Evolutionary conservation across 139 green algal genomes (phyloP).

Genomic region (Tetraselmis striata): DNA sequence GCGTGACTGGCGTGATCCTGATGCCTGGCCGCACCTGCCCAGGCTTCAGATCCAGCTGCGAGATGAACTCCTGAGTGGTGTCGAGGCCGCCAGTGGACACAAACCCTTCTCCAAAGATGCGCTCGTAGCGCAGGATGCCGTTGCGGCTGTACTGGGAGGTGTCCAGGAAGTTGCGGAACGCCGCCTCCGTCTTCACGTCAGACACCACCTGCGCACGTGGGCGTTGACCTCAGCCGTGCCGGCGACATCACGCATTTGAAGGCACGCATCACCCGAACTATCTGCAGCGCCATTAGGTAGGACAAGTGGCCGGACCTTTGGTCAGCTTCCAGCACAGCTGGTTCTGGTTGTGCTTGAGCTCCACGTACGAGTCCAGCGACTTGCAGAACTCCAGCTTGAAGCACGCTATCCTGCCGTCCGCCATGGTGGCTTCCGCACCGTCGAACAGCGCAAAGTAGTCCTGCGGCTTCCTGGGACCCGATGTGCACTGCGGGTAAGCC

Average conservation of each 20-base stretch:
- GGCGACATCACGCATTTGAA: no score
- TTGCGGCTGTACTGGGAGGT: conserved; percentile 47
- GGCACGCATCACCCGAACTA: no score
- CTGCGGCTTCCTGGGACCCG: conserved; percentile 50
- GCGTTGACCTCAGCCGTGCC: no score
- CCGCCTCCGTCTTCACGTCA: conserved; percentile 7
- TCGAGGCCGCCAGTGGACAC: conserved; percentile 63
- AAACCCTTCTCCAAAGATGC: conserved; percentile 69
- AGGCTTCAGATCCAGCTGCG: background rate
- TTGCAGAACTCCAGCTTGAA: conserved; percentile 61
- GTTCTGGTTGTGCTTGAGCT: conserved; percentile 81
- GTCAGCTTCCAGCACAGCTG: conserved; percentile 51
- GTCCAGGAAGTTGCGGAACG: conserved; percentile 66
- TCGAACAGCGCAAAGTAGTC: conserved; percentile 77
- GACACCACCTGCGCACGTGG: conserved; percentile 18
- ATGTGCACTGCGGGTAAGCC: conserved; percentile 27
- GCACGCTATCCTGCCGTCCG: conserved; percentile 34
- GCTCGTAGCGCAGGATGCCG: conserved; percentile 70
- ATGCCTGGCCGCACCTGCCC: background rate
- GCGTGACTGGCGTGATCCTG: no score
- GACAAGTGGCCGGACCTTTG: no score
- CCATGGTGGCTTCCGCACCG: conserved; percentile 8
- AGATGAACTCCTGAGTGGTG: conserved; percentile 31
- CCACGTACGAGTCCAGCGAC: conserved; percentile 75
- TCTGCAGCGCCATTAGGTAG: no score